These are phyloP conservation scores for Tubosaeta sp. DNA, from an alignment of 768 basidiomycete species.

Conservation along the genomic window DNA sequence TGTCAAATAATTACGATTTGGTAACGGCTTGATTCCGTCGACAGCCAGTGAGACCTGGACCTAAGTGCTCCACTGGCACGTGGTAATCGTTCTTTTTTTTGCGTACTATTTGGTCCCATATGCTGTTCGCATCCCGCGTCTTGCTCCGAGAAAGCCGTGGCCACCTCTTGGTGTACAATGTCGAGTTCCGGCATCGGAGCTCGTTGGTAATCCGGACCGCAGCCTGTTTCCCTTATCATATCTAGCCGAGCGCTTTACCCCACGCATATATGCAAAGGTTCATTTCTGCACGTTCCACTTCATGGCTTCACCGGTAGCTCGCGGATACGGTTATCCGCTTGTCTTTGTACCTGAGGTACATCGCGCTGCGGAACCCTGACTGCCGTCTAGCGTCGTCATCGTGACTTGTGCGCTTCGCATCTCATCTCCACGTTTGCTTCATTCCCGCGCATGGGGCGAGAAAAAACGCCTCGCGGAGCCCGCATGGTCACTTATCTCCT, in stretches of 20 bases:
- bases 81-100: constrained; percentile 23
- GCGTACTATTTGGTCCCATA: background rate
- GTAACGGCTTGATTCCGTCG: constrained; percentile 18
- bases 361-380: constrained; percentile 12
- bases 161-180: background rate
- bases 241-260: constrained; percentile 23
- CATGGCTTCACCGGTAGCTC: background rate
- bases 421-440: constrained; percentile 19
- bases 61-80: constrained; percentile 23
- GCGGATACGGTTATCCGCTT: constrained; percentile 10
- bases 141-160: constrained; percentile 18
- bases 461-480: constrained; percentile 25
- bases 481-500: constrained; percentile 24
- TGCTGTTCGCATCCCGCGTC: background rate
- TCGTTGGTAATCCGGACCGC: constrained; percentile 12
- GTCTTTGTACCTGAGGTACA: constrained; percentile 19
- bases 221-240: constrained; percentile 20
- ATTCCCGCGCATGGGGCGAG: constrained; percentile 25
- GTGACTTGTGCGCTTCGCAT: constrained; percentile 11
- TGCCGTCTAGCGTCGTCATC: constrained; percentile 22
- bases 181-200: constrained; percentile 25
- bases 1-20: constrained; percentile 16
- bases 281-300: constrained; percentile 5
- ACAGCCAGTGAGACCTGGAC: constrained; percentile 24
- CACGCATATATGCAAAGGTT: background rate